These are phyloP conservation scores for Thalassiosira pacifica DNA, from an alignment of 352 stramenopile species.

Conservation along the genomic window DNA sequence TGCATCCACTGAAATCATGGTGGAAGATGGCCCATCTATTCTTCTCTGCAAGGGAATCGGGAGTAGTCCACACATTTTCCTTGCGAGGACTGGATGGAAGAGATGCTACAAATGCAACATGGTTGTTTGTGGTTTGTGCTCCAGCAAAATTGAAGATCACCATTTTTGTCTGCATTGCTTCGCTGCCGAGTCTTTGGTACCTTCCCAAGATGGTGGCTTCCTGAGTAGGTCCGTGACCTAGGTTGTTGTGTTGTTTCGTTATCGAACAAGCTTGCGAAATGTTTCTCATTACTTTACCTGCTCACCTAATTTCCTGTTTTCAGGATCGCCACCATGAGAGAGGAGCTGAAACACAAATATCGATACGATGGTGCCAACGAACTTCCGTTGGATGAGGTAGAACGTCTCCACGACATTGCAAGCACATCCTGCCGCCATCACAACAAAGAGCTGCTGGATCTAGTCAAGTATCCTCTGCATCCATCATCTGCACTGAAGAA, in stretches of 20 bases:
- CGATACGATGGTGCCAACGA: constrained; percentile 13
- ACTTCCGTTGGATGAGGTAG: constrained; percentile 24
- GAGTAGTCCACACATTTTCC: background rate
- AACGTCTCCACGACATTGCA: constrained; percentile 16
- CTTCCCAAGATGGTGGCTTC: no score
- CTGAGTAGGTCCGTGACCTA: no score
- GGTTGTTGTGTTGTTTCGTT: no score
- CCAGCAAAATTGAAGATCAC: background rate
- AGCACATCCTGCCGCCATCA: background rate
- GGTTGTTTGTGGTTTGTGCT: constrained; percentile 23
- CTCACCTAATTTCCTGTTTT: no score
- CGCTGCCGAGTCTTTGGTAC: constrained; percentile 3
- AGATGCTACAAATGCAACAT: constrained; percentile 7
- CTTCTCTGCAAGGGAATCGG: constrained; percentile 4
- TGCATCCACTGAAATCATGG: background rate
- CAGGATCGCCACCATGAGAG: no score
- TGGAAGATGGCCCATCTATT: background rate
- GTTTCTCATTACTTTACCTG: no score
- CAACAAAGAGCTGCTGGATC: background rate
- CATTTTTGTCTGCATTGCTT: constrained; percentile 22
- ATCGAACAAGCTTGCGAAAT: no score
- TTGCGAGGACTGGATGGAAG: background rate
- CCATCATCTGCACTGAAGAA: constrained; percentile 2
- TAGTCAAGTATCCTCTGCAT: constrained; percentile 12
- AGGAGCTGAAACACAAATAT: constrained; percentile 13